A percentile compares a stretch with the other conserved stretches of the same genome.
Evolutionary conservation across 139 green algal species (phyloP).

Genomic region (Micractinium conductrix): DNA sequence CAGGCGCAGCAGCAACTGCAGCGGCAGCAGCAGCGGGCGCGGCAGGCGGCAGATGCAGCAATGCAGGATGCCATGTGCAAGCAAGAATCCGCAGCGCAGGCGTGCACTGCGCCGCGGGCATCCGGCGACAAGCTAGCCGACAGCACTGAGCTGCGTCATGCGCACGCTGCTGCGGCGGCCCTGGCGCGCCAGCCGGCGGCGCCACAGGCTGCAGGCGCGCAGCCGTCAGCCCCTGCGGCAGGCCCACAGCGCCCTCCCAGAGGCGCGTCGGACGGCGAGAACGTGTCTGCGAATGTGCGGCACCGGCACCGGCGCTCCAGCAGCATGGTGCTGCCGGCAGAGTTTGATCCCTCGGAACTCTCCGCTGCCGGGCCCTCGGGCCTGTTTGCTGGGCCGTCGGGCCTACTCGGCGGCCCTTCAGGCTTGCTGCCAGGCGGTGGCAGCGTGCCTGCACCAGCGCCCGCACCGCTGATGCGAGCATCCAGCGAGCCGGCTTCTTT

Average conservation of each 20-base stretch:
- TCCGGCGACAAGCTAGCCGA: neutral
- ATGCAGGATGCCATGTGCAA: neutral
- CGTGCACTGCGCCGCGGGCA: neutral
- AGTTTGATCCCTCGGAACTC: neutral
- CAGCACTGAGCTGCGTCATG: too few species aligned
- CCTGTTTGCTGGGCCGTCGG: neutral
- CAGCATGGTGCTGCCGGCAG: constrained; percentile 10
- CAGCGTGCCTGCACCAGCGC: neutral
- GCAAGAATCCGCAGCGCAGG: too few species aligned
- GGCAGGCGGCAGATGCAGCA: neutral
- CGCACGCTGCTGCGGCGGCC: neutral
- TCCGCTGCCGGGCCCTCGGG: neutral
- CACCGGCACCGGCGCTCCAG: constrained; percentile 22
- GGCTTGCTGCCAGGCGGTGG: neutral
- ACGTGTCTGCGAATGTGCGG: constrained; percentile 14
- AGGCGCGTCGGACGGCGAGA: neutral
- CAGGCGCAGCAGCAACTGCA: neutral
- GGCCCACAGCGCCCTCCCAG: neutral
- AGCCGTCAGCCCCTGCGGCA: neutral
- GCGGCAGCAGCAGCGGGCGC: neutral
- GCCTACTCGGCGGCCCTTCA: too few species aligned
- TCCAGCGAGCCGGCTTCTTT: too few species aligned
- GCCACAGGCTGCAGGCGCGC: neutral
- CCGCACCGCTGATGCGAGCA: neutral
- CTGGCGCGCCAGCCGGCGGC: neutral